phyloP scores from a whole-genome alignment of 306 rosid genomes.

The Mimosa pudica region DNA sequence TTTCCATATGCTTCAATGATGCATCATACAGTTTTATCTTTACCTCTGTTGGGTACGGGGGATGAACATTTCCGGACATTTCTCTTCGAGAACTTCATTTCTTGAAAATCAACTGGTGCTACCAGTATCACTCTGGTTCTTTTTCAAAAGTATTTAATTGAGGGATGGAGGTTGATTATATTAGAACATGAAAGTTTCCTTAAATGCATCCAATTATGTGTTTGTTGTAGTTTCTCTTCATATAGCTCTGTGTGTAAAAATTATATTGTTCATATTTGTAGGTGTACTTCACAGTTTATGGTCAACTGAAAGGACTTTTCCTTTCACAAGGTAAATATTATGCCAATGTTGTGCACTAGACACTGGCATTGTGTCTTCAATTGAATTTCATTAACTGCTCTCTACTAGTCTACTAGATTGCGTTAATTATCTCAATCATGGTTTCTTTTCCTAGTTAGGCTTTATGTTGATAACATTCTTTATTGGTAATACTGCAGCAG shows the following conservation, averaged over 20 bases:
- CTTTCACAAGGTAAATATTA: constrained; percentile 68
- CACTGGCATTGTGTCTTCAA: constrained; percentile 19
- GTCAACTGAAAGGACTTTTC: constrained; percentile 72
- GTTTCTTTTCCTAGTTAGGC: constrained; percentile 32
- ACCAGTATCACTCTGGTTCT: constrained; percentile 8
- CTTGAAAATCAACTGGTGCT: not conserved
- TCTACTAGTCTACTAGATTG: not conserved
- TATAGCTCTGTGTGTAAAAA: constrained; percentile 36
- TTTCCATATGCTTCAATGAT: too few species aligned
- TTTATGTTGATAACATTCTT: constrained; percentile 15
- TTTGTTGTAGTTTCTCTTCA: constrained; percentile 27
- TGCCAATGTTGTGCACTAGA: constrained; percentile 15
- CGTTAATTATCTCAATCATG: not conserved
- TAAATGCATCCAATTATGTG: constrained; percentile 13
- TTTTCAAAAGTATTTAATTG: not conserved
- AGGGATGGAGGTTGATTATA: constrained; percentile 1
- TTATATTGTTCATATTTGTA: constrained; percentile 41
- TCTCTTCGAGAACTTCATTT: not conserved
- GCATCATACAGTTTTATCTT: too few species aligned
- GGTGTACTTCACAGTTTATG: constrained; percentile 94
- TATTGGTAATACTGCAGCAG: constrained; percentile 36
- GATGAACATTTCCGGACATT: not conserved
- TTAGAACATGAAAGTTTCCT: not conserved
- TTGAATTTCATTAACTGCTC: constrained; percentile 14
- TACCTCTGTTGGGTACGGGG: too few species aligned